Base-by-base conservation (phyloP, 2,329 filamentous ascomycete species). In the Didymella pinodella region DNA sequence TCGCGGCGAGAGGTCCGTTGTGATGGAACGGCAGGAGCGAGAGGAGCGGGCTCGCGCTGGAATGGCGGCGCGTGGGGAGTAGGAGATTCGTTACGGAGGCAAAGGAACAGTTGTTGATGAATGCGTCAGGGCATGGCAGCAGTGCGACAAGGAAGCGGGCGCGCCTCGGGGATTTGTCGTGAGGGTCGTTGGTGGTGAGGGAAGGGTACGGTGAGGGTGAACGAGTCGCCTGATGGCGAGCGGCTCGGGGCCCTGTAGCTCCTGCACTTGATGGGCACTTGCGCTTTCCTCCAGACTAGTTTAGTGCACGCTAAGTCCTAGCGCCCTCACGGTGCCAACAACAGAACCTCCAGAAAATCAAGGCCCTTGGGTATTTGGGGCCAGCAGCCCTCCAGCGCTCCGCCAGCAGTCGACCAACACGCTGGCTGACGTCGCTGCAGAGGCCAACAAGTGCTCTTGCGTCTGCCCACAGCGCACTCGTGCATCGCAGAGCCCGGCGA, bases 101-200 rank as follows among this genome's bases (percentile, higher is more conserved):
- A 69, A 69, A 65, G 66, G 67, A 70, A 71, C 51, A 56, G 65
- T 64, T 53, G 67, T 66, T 48, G 61, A 56, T 57, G 56, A 51
- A 48, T 60, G 49, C 47, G 56, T 67, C 67, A 64, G 68, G 60
- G 65, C 69, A 68, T 69, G 54, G 67, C 64, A 55, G 52, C 51
- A 59, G 52, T 45, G 57, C 57, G 52, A 63, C 62, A 64, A 67
- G 62, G 66, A 66, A 63, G 60, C 65, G 65, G 64, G 64, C 62
- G 65, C 62, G 55, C 62, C 65, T 65, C 64, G 65, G 61, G 56
- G 51, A 46, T 58, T 49, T 57, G 54, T 69, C 62, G 66, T 69
- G 66, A 69, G 47, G 48, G 64, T 64, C 61, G 65, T 65, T 36
- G 66, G 65, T 57, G 59, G 51, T 51, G 51, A 47, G 44, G 51